Evolutionary conservation across 192 early-diverging fungal genomes (phyloP), one percentile per base, ranked within the genome.

Genomic region (Backusella westeae): DNA sequence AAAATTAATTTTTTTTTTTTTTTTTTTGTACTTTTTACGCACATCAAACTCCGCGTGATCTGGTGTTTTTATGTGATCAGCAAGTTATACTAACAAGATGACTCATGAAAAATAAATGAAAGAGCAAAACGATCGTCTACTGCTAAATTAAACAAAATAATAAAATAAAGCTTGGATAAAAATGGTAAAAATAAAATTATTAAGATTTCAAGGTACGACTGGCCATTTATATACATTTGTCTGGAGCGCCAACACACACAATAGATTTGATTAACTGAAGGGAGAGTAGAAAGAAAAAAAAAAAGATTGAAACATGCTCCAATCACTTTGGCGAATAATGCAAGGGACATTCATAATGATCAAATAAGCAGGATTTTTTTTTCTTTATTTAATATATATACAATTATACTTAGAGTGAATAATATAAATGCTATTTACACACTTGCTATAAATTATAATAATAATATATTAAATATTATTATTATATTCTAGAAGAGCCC

Each of bases 401-500:
- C 32, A 32, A 49, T 49, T n/a, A n/a, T n/a, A 49, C n/a, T 49
- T 32, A 3, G 32, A 49, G 19, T 49, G 46, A 49, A 49, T 49
- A 49, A 49, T 59, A 59, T 59, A 23, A 59, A 59, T 26, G 56
- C 56, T 63, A 63, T 63, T 63, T 63, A 63, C 56, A 63, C 12
- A 59, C 23, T 59, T 59, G 26, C 4, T 59, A 26, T 59, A 59
- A 63, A 63, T 29, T 10, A 63, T 12, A 59, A 59, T 29, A 12
- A 12, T 14, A 63, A 14, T 8, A 14, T 8, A 63, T 49, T 49
- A n/a, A 49, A 6, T 49, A 19, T n/a, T 49, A 63, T 29, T 26
- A 29, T 63, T 63, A 63, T 26, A 63, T 69, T 69, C 34, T 69
- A 39, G 68, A 69, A 69, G 34, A 69, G 17, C 35, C 34, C 35